Base-by-base conservation (phyloP, 179 eudicot species). In the Spinacia oleracea region DNA sequence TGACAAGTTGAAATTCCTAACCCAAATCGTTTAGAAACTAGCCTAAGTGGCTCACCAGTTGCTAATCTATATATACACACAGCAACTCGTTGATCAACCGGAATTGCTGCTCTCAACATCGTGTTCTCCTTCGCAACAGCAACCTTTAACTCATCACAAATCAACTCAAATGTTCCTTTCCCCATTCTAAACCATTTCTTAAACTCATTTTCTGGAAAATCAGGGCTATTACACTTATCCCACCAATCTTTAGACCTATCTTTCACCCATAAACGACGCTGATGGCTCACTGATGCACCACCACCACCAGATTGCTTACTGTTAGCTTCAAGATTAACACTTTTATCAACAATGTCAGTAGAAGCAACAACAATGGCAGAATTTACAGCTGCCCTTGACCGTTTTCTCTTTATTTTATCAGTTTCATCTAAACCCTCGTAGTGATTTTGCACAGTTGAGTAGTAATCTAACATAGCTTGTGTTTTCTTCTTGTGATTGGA, bases 1-100 rank as follows among this genome's bases (percentile, higher is more conserved):
- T 88, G 91, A 70, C 91, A 88, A 66, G 91, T 88, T 56, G 89
- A 86, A 46, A 88, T 88, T 2, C 91, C 91, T 34, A 88, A 81
- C 25, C 91, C 91, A 42, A 88, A 88, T 55, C 88, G 75, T 77
- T 83, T 83, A 27, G 89, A 88, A 32, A 88, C 91, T 31, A 83
- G 21, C 60, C 91, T 80, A 60, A 88, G 84, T 0, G 91, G 91
- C 81, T 88, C 89, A 18, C 91, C 89, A 4, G 91, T 88, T 12
- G 91, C 88, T 10, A 88, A 69, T 51, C 91, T 81, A 70, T 84
- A 88, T 66, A 88, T 86, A 78, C 91, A 88, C 6, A 88, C 91
- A 3, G 91, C 89, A 15, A 88, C 91, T 0, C 91, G 76, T 31
- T 88, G 91, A 32, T 84, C 82, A 27, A 88, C 91, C 1, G 91